Percentiles rank a stretch among this genome's conserved stretches.
Conservation (phyloP, 345 rosid genomes). For the Brassica nigra region DNA sequence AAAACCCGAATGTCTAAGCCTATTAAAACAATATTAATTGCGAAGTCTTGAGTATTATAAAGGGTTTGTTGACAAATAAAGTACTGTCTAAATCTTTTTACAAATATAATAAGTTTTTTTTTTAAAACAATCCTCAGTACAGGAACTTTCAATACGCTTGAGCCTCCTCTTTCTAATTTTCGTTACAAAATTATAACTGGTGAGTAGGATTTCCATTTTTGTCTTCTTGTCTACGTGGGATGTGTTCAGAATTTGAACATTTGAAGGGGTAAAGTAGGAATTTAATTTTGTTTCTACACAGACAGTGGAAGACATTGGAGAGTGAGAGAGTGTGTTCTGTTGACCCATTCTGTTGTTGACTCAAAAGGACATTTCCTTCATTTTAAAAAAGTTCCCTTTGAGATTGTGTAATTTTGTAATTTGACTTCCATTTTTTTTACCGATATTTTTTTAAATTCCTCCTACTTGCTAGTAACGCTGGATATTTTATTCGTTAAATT, state of each 20-base stretch:
- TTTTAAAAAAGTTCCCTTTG: background rate
- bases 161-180: background rate
- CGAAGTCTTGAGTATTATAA: background rate
- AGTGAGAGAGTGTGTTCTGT: constrained; percentile 10
- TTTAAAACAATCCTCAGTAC: background rate
- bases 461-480: too few relatives aligned
- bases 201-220: constrained; percentile 50
- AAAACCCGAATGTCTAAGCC: too few relatives aligned
- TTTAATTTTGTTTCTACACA: constrained; percentile 38
- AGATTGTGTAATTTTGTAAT: constrained; percentile 5
- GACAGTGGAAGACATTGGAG: constrained; percentile 32
- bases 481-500: too few relatives aligned
- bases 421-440: constrained; percentile 17
- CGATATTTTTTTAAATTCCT: constrained; percentile 1
- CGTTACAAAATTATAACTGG: background rate
- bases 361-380: constrained; percentile 14
- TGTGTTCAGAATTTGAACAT: constrained; percentile 45
- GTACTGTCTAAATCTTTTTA: background rate
- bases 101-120: background rate
- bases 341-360: constrained; percentile 33
- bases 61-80: background rate
- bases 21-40: background rate
- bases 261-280: constrained; percentile 57
- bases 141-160: background rate
- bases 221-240: constrained; percentile 54